phyloP scores from a whole-genome alignment of 2,329 filamentous ascomycete species.

The Geosmithia putterillii region DNA sequence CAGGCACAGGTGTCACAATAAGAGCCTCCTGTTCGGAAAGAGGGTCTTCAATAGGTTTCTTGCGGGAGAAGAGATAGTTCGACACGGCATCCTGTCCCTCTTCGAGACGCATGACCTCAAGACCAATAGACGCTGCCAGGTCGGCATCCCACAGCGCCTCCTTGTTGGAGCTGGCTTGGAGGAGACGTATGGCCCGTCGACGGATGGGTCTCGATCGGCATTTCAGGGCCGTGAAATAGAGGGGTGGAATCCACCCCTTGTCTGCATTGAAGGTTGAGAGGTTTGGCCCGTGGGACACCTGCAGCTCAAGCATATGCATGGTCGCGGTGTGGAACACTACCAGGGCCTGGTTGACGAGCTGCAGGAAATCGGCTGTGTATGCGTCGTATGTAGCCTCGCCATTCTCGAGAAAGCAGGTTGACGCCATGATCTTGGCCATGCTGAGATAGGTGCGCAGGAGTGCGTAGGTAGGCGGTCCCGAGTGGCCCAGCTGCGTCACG shows the following conservation, averaged over 20 bases:
- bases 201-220: not conserved
- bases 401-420: not conserved
- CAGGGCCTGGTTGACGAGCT: not conserved
- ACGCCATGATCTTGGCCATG: slow-evolving; percentile 1
- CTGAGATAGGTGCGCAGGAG: not conserved
- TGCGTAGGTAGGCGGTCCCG: not conserved
- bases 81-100: not conserved
- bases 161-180: not conserved
- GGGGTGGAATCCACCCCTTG: slow-evolving; percentile 1
- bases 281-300: not conserved
- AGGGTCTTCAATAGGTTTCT: not conserved
- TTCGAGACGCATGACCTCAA: slow-evolving; percentile 1
- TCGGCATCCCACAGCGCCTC: slow-evolving; percentile 2
- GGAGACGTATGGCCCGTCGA: not conserved
- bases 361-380: not conserved
- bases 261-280: not conserved
- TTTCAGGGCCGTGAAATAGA: slow-evolving; percentile 1
- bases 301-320: not conserved
- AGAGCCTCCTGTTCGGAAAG: not conserved
- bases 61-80: not conserved
- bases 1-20: not conserved
- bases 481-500: not conserved
- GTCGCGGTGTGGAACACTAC: not conserved
- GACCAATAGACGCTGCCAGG: slow-evolving; percentile 1
- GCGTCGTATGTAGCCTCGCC: not conserved